Percentiles rank a stretch among this genome's conserved stretches.
phyloP scores from a whole-genome alignment of 1,139 yeast genomes.

The Suhomyces atakaporum region DNA sequence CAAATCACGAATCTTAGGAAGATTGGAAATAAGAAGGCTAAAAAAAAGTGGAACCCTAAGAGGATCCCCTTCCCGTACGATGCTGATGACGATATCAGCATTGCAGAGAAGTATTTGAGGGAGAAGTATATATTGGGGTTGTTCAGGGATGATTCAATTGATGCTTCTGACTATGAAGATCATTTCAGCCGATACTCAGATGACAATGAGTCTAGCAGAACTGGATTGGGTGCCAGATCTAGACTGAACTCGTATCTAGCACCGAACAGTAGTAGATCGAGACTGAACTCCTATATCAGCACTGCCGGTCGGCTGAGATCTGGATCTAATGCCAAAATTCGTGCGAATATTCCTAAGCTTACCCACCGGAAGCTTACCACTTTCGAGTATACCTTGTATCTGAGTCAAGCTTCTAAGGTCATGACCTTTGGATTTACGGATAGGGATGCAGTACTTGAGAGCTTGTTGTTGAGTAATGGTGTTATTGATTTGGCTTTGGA shows the following conservation, averaged over 20 bases:
- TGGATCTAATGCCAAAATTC: conserved; percentile 14
- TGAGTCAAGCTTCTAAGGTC: conserved; percentile 40
- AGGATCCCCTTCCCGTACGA: conserved; percentile 70
- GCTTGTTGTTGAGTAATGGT: conserved; percentile 50
- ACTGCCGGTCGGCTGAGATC: conserved; percentile 20
- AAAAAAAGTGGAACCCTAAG: conserved; percentile 62
- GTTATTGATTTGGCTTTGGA: conserved; percentile 51
- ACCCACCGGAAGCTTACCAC: conserved; percentile 47
- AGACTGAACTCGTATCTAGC: conserved; percentile 13
- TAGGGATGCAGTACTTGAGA: conserved; percentile 51
- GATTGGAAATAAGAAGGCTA: conserved; percentile 68
- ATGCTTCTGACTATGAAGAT: conserved; percentile 28
- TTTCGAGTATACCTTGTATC: conserved; percentile 45
- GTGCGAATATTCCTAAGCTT: conserved; percentile 31
- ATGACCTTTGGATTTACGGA: conserved; percentile 49
- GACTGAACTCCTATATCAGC: conserved; percentile 24
- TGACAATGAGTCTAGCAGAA: conserved; percentile 13
- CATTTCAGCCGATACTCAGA: conserved; percentile 20
- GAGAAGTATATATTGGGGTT: conserved; percentile 53
- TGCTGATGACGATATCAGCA: conserved; percentile 53
- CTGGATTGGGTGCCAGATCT: conserved; percentile 8
- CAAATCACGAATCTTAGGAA: conserved; percentile 59
- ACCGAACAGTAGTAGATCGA: conserved; percentile 10
- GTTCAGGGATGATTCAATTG: conserved; percentile 40
- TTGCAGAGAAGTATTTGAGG: conserved; percentile 52